Evolutionary conservation across 2,329 filamentous ascomycete genomes (phyloP).

Genomic region (Cyphellophora europaea): DNA sequence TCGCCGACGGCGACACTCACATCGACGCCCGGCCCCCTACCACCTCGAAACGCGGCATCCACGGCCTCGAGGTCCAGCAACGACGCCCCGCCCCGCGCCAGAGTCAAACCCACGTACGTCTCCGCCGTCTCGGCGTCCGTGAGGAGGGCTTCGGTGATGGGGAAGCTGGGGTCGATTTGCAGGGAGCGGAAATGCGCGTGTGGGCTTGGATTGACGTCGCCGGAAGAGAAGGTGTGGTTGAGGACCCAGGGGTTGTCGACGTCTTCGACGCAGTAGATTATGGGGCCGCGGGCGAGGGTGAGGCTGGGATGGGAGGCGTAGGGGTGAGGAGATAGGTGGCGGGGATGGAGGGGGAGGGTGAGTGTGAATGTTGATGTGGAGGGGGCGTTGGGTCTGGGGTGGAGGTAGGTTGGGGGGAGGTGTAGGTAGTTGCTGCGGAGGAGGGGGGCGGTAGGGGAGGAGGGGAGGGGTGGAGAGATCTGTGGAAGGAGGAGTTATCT

Average conservation of each 20-base stretch:
- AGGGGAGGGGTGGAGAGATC: no score
- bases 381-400: slow-evolving; percentile 20
- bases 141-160: slow-evolving; percentile 4
- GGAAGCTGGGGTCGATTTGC: slow-evolving; percentile 10
- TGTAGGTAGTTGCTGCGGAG: slow-evolving; percentile 39
- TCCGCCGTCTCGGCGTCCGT: slow-evolving; percentile 6
- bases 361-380: slow-evolving; percentile 35
- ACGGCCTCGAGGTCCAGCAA: slow-evolving; percentile 3
- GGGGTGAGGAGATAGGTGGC: slow-evolving; percentile 45
- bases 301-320: slow-evolving; percentile 47
- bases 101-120: slow-evolving; percentile 7
- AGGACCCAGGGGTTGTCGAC: slow-evolving; percentile 46
- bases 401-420: slow-evolving; percentile 41
- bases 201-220: no score
- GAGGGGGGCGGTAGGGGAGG: no score
- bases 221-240: neutral
- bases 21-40: slow-evolving; percentile 1
- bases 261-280: slow-evolving; percentile 55
- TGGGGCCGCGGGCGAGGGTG: slow-evolving; percentile 45
- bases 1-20: no score
- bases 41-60: slow-evolving; percentile 4
- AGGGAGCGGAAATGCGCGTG: slow-evolving; percentile 44
- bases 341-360: slow-evolving; percentile 37
- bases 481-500: no score
- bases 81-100: slow-evolving; percentile 5